Percentiles rank a stretch among this genome's conserved stretches.
phyloP scores from a whole-genome alignment of 257 asterid genomes.

The Solanum verrucosum region DNA sequence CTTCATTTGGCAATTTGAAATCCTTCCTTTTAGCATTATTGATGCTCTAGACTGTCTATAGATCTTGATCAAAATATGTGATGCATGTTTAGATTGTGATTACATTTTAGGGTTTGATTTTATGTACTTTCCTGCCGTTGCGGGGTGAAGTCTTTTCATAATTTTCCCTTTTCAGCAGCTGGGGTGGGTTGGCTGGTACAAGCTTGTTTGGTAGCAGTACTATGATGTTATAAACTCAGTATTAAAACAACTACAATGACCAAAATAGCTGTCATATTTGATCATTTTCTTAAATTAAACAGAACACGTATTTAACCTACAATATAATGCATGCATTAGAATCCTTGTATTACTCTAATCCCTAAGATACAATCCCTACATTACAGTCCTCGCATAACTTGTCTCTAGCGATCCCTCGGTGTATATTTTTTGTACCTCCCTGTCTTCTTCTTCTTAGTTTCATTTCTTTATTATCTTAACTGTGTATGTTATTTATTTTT shows the following conservation, averaged over 20 bases:
- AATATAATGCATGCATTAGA: background rate
- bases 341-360: background rate
- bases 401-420: background rate
- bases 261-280: background rate
- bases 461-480: background rate
- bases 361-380: background rate
- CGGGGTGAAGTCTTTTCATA: background rate
- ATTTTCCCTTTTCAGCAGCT: background rate
- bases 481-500: background rate
- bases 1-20: background rate
- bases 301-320: background rate
- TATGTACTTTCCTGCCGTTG: background rate
- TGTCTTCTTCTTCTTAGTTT: background rate
- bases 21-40: background rate
- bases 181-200: background rate
- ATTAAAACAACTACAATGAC: background rate
- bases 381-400: background rate
- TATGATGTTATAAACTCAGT: background rate
- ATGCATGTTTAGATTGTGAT: background rate
- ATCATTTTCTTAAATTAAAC: background rate
- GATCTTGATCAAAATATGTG: background rate
- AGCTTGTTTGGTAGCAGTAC: background rate
- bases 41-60: background rate
- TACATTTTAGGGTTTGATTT: background rate
- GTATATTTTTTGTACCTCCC: background rate